Evolutionary conservation across 73 alveolate species (phyloP).

Genomic region (Tetrahymena thermophila): DNA sequence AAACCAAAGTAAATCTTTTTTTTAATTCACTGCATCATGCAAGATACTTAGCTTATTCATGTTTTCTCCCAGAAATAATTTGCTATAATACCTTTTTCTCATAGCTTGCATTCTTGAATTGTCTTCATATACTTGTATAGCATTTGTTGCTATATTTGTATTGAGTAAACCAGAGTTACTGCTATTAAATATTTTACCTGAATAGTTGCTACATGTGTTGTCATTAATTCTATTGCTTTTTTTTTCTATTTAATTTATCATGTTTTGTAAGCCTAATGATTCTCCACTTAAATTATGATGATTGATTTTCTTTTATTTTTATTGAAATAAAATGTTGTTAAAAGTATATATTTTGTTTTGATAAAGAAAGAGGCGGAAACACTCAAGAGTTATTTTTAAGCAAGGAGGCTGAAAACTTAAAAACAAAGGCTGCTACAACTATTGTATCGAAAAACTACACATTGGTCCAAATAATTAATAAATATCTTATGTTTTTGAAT

Average conservation of each 20-base stretch:
- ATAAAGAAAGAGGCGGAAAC: background rate
- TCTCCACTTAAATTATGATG: background rate
- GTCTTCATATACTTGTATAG: background rate
- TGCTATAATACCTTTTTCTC: background rate
- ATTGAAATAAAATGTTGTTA: background rate
- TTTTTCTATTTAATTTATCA: background rate
- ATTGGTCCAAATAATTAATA: background rate
- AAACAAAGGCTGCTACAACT: background rate
- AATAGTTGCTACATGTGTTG: too few species aligned
- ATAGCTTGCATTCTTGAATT: background rate
- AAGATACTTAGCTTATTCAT: background rate
- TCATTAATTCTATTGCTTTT: background rate
- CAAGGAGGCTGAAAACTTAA: background rate
- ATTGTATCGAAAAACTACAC: background rate
- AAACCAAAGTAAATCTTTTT: background rate
- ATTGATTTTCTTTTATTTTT: too few species aligned
- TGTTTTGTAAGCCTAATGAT: background rate
- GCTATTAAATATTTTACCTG: background rate
- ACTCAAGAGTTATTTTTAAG: background rate
- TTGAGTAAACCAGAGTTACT: background rate
- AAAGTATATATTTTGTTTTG: background rate
- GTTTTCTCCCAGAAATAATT: background rate
- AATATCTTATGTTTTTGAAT: background rate
- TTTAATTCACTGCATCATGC: background rate
- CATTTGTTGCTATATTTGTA: background rate